These are phyloP conservation scores for Ceriops tagal DNA, from an alignment of 345 rosid species.

Conservation along the genomic window DNA sequence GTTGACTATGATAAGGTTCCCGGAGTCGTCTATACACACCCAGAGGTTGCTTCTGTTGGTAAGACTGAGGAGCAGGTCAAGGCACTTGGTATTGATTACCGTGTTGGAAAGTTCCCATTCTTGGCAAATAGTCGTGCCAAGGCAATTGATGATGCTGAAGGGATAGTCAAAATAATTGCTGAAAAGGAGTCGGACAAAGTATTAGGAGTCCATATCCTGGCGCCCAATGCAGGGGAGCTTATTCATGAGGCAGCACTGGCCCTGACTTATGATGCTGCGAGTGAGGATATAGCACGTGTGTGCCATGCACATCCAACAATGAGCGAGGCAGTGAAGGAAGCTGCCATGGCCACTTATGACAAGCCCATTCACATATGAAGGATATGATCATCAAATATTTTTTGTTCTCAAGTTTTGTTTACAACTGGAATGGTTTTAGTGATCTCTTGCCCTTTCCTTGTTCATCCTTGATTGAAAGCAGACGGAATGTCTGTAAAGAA, in stretches of 20 bases:
- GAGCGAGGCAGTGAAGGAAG: constrained; percentile 99
- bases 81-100: constrained; percentile 63
- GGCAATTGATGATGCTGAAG: constrained; percentile 94
- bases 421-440: constrained; percentile 12
- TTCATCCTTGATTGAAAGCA: constrained; percentile 20
- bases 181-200: constrained; percentile 96
- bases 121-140: constrained; percentile 98
- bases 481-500: constrained; percentile 20
- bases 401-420: constrained; percentile 18
- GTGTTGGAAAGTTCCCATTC: constrained; percentile 96
- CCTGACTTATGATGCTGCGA: constrained; percentile 74
- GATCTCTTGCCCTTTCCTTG: constrained; percentile 13
- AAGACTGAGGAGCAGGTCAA: constrained; percentile 98
- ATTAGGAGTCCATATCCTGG: constrained; percentile 93
- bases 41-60: constrained; percentile 97
- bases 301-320: constrained; percentile 99
- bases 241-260: constrained; percentile 96
- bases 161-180: constrained; percentile 84
- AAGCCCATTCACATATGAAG: constrained; percentile 89
- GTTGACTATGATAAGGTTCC: constrained; percentile 98
- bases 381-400: constrained; percentile 10
- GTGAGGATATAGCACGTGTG: constrained; percentile 94
- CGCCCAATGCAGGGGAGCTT: constrained; percentile 94
- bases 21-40: constrained; percentile 95
- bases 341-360: constrained; percentile 99